These are phyloP conservation scores for Exsudoporus frostii DNA, from an alignment of 768 basidiomycete genomes.

Conservation along the genomic window DNA sequence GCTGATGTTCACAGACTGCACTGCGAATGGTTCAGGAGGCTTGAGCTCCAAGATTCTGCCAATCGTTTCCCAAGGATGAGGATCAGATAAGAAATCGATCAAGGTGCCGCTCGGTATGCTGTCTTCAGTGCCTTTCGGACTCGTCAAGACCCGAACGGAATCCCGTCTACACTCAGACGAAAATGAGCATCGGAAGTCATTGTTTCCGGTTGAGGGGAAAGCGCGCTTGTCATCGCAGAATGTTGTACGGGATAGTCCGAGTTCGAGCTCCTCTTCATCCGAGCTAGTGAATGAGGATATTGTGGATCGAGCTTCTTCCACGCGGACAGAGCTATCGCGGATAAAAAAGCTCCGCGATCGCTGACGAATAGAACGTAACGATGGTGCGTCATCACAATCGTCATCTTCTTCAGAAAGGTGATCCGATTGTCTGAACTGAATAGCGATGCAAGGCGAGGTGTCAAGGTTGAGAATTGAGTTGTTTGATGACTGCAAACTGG, in stretches of 20 bases:
- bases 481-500: slow-evolving; percentile 13
- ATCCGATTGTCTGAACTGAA: background rate
- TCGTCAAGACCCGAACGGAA: background rate
- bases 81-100: slow-evolving; percentile 30
- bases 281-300: background rate
- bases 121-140: background rate
- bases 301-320: background rate
- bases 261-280: background rate
- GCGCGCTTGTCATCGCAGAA: background rate
- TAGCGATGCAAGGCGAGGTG: slow-evolving; percentile 17
- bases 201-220: background rate
- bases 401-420: background rate
- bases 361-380: background rate
- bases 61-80: slow-evolving; percentile 32
- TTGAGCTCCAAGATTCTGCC: slow-evolving; percentile 23
- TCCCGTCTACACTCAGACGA: background rate
- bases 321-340: background rate
- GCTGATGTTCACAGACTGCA: background rate
- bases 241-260: background rate
- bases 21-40: background rate
- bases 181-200: background rate
- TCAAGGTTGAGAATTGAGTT: slow-evolving; percentile 21
- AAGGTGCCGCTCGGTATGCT: background rate
- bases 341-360: background rate
- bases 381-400: background rate